phyloP scores from a whole-genome alignment of 176 grass and related monocot genomes.

The Puccinellia tenuiflora region DNA sequence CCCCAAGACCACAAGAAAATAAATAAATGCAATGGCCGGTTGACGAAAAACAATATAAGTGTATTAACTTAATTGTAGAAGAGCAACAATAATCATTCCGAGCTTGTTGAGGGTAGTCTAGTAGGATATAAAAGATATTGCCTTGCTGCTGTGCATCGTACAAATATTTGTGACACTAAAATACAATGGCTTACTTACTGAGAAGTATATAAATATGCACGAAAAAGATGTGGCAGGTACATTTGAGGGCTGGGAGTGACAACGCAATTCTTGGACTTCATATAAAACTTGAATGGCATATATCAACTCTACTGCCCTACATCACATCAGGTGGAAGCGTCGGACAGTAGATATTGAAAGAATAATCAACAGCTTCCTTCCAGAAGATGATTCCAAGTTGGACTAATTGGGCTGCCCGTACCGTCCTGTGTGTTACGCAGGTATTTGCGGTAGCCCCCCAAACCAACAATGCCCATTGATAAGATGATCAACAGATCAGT shows the following conservation, averaged over 20 bases:
- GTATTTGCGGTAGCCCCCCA: not conserved
- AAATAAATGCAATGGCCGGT: not conserved
- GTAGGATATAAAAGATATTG: not conserved
- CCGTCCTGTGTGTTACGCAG: not conserved
- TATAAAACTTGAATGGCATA: not conserved
- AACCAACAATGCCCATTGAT: not conserved
- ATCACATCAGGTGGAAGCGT: not conserved
- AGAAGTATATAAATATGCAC: constrained; percentile 5
- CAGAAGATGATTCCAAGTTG: not conserved
- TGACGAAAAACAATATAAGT: not conserved
- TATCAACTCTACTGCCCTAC: not conserved
- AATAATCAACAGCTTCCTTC: not conserved
- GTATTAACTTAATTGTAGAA: not conserved
- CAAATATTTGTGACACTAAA: not conserved
- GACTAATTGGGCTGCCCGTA: not conserved
- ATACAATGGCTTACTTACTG: not conserved
- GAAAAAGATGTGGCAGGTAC: not conserved
- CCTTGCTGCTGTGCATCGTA: not conserved
- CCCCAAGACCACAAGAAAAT: not conserved
- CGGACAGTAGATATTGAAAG: not conserved
- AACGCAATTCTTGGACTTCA: not conserved
- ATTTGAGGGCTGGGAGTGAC: not conserved
- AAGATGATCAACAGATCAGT: not conserved
- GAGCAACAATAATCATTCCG: not conserved
- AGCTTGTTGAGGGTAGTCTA: constrained; percentile 1